Evolutionary conservation across 2,329 filamentous ascomycete species (phyloP).

Genomic region (Cladosporium austrohemisphaericum): DNA sequence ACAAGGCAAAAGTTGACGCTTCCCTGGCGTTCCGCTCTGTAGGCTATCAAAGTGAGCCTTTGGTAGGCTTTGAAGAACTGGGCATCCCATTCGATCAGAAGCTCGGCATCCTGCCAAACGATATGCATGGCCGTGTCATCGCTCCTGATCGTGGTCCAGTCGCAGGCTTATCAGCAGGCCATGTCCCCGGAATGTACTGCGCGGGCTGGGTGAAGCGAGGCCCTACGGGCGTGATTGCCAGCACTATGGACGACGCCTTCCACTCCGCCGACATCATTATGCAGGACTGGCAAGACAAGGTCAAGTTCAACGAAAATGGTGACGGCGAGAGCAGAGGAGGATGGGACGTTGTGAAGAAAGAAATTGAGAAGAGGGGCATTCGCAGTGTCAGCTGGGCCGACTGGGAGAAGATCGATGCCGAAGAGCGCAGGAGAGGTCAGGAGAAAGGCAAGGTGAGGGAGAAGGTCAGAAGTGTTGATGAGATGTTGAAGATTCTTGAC

Average conservation of each 20-base stretch:
- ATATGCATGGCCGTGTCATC: slow-evolving; percentile 70
- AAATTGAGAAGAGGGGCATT: slow-evolving; percentile 54
- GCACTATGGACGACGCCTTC: slow-evolving; percentile 94
- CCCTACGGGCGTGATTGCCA: slow-evolving; percentile 91
- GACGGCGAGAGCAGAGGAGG: slow-evolving; percentile 51
- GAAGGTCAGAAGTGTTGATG: slow-evolving; percentile 55
- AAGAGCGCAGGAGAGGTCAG: slow-evolving; percentile 65
- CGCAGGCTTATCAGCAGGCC: slow-evolving; percentile 41
- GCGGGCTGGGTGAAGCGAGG: slow-evolving; percentile 96
- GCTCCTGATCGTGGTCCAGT: slow-evolving; percentile 38
- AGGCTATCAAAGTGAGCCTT: slow-evolving; percentile 78
- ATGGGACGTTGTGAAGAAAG: slow-evolving; percentile 71
- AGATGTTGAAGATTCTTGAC: slow-evolving; percentile 54
- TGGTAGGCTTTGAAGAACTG: slow-evolving; percentile 69
- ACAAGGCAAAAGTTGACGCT: slow-evolving; percentile 51
- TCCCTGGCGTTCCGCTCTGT: slow-evolving; percentile 86
- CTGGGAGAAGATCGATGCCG: slow-evolving; percentile 81
- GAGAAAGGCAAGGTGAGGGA: slow-evolving; percentile 72
- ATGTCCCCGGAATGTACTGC: slow-evolving; percentile 76
- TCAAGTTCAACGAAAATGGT: slow-evolving; percentile 40
- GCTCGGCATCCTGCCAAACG: slow-evolving; percentile 76
- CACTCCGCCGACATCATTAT: slow-evolving; percentile 78
- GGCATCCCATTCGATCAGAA: slow-evolving; percentile 73
- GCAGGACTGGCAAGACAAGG: slow-evolving; percentile 63
- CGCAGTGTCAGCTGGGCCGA: slow-evolving; percentile 74